Evolutionary conservation across 129 eudicot species (phyloP).

Genomic region (Flaveria sonorensis): DNA sequence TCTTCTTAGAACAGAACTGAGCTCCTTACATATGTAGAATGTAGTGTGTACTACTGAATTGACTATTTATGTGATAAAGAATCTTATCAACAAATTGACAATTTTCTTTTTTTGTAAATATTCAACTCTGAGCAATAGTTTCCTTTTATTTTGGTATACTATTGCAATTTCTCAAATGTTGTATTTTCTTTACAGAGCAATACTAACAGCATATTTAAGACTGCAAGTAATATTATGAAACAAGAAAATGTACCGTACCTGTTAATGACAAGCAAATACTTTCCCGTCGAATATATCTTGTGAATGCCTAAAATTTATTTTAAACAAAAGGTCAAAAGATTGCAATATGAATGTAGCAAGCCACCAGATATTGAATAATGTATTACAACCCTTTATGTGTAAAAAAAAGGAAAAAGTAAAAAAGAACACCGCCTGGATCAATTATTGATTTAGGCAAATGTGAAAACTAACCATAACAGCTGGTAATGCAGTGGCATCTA

Average conservation of each 20-base stretch:
- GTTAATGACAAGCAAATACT: slow-evolving; percentile 68
- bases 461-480: slow-evolving; percentile 59
- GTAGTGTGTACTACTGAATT: no score
- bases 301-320: slow-evolving; percentile 57
- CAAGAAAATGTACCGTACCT: slow-evolving; percentile 44
- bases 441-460: background rate
- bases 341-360: background rate
- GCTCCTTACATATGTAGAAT: no score
- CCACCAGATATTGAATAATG: background rate
- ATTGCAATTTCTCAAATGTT: no score
- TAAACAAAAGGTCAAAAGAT: background rate
- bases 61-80: no score
- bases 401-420: background rate
- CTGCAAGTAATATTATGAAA: background rate
- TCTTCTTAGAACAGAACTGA: no score
- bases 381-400: background rate
- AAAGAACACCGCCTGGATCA: background rate
- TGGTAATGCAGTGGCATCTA: slow-evolving; percentile 56
- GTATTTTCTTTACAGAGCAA: no score
- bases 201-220: background rate
- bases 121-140: background rate
- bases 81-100: background rate
- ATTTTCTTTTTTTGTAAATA: background rate
- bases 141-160: no score
- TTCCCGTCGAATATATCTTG: slow-evolving; percentile 84